phyloP scores from a whole-genome alignment of 768 basidiomycete genomes.

The Russula virescens region DNA sequence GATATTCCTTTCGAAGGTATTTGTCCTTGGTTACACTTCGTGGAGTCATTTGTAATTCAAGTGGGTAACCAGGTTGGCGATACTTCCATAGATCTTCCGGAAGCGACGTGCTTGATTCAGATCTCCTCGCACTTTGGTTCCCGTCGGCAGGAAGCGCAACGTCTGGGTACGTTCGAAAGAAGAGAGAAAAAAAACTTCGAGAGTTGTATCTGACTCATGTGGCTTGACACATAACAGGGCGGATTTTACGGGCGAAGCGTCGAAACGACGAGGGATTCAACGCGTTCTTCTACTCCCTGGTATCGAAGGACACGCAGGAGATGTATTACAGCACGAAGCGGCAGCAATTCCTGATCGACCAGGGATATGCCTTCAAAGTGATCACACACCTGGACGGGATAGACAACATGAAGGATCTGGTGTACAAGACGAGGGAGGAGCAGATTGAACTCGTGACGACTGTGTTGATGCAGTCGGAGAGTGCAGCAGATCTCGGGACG shows the following conservation, averaged over 20 bases:
- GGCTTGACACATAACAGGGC: conserved; percentile 45
- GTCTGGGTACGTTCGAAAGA: conserved; percentile 56
- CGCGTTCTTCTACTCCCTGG: conserved; percentile 98
- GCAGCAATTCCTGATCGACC: conserved; percentile 97
- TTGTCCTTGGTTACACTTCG: conserved; percentile 11
- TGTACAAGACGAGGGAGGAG: conserved; percentile 85
- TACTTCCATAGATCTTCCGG: conserved; percentile 97
- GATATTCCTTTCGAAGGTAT: conserved; percentile 92
- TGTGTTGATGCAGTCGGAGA: conserved; percentile 86
- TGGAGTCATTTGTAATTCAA: conserved; percentile 20
- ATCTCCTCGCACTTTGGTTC: conserved; percentile 99
- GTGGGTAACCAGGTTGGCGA: conserved; percentile 70
- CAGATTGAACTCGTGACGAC: conserved; percentile 96
- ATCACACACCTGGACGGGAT: conserved; percentile 96
- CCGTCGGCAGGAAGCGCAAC: conserved; percentile 94
- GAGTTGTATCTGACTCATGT: not conserved
- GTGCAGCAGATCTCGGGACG: conserved; percentile 79
- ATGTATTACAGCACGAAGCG: conserved; percentile 99
- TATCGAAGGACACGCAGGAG: conserved; percentile 98
- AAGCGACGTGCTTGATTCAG: conserved; percentile 98
- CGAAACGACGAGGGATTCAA: conserved; percentile 99
- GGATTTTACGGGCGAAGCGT: conserved; percentile 94
- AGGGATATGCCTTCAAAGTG: conserved; percentile 99
- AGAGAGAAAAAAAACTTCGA: not conserved
- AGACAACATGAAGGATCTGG: conserved; percentile 77